Conservation (phyloP, 1,284 basidiomycete species). For the Puccinia coronata region DNA sequence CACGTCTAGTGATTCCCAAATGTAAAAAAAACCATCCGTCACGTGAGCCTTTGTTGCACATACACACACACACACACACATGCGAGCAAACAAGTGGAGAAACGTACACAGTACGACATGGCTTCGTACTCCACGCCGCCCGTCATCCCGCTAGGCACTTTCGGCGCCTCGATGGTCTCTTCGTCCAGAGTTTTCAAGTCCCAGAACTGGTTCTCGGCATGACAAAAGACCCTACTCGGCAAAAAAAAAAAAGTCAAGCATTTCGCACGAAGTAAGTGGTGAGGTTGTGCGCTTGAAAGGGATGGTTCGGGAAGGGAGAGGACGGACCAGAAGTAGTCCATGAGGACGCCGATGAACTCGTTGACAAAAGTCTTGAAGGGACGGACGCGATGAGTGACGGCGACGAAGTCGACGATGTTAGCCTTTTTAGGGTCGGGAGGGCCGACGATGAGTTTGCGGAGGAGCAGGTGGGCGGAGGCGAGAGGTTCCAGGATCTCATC, state of each 20-base stretch:
- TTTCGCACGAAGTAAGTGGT: too few relatives aligned
- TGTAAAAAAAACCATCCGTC: too few relatives aligned
- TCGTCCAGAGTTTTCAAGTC: slow-evolving; percentile 76
- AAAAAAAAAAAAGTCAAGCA: neutral
- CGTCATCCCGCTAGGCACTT: slow-evolving; percentile 95
- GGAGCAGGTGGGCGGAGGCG: neutral
- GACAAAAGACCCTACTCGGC: slow-evolving; percentile 79
- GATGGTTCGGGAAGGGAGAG: neutral
- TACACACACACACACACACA: too few relatives aligned
- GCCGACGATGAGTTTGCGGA: slow-evolving; percentile 21
- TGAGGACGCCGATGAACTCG: slow-evolving; percentile 47
- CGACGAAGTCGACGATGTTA: slow-evolving; percentile 41
- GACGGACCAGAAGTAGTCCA: slow-evolving; percentile 50
- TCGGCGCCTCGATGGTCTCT: slow-evolving; percentile 78
- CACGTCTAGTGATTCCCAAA: slow-evolving; percentile 66
- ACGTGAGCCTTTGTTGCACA: too few relatives aligned
- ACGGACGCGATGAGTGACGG: slow-evolving; percentile 29
- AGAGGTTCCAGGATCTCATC: neutral
- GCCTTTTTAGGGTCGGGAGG: slow-evolving; percentile 38
- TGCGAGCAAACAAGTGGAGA: neutral
- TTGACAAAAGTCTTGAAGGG: slow-evolving; percentile 48
- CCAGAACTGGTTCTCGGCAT: slow-evolving; percentile 89
- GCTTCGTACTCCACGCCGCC: slow-evolving; percentile 98
- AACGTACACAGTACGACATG: slow-evolving; percentile 83
- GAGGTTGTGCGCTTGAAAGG: slow-evolving; percentile 57